phyloP scores from a whole-genome alignment of 352 stramenopile species.

The Phytophthora palmivora region DNA sequence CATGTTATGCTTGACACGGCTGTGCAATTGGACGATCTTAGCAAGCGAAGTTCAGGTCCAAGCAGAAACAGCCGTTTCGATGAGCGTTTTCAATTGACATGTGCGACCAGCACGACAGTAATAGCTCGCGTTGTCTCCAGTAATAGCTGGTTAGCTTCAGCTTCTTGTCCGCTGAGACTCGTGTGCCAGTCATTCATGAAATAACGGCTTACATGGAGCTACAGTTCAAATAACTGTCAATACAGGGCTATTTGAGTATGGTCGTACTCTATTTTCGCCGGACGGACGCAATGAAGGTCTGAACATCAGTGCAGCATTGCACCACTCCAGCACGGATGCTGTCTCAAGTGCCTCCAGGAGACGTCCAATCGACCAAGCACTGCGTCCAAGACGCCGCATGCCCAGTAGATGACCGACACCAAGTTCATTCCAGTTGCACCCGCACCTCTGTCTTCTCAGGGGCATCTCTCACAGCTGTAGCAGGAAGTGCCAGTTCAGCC shows the following conservation, averaged over 20 bases:
- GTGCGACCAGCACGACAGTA: background rate
- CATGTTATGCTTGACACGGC: background rate
- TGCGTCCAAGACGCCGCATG: background rate
- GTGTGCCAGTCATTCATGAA: slow-evolving; percentile 3
- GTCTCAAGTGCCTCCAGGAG: slow-evolving; percentile 22
- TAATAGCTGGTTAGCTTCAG: too few species aligned
- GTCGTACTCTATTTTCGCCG: slow-evolving; percentile 24
- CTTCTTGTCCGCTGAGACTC: slow-evolving; percentile 4
- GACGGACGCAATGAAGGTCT: slow-evolving; percentile 2
- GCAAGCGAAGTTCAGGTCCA: slow-evolving; percentile 15
- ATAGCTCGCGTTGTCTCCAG: too few species aligned
- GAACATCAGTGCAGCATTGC: slow-evolving; percentile 7
- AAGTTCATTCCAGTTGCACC: slow-evolving; percentile 9
- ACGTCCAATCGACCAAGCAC: slow-evolving; percentile 7
- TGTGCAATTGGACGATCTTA: slow-evolving; percentile 27
- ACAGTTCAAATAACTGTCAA: background rate
- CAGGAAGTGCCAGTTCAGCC: background rate
- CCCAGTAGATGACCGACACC: slow-evolving; percentile 4
- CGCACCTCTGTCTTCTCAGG: slow-evolving; percentile 2
- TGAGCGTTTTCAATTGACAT: slow-evolving; percentile 15
- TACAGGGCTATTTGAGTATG: slow-evolving; percentile 1
- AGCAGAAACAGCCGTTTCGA: slow-evolving; percentile 29
- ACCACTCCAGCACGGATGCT: slow-evolving; percentile 15
- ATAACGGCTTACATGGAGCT: too few species aligned
- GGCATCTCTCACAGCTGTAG: background rate